Base-by-base conservation (phyloP, 1,284 basidiomycete genomes). In the Trichosporon ovoides region DNA sequence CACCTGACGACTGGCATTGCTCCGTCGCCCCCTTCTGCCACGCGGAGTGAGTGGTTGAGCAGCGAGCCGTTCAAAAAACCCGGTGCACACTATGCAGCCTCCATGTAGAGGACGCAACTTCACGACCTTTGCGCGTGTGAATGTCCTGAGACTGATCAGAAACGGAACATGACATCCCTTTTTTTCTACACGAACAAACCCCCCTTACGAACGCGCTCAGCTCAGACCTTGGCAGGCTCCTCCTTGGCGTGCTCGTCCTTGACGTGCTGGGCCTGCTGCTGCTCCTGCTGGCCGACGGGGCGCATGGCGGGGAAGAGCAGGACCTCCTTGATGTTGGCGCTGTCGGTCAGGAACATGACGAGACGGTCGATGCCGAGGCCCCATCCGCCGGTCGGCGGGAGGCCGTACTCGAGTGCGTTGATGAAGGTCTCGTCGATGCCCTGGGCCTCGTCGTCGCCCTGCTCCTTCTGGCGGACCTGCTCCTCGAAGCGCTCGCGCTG, bases 391-490 rank as follows among this genome's bases (percentile, higher is more conserved):
- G 95, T 98, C 0, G 96, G 95, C 5, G 96, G 93, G 7, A 98
- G 84, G 74, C 94, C 96, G 74, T 98, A 91, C 79, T 98, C 95
- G 66, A 98, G 85, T 2, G 91, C 89, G 73, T 94, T 87, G 56
- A 96, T 84, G 72, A 90, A 97, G 7, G 87, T 89, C 80, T 96
- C 92, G 69, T 99, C 96, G 60, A 98, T 85, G 34, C 89, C 93
- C 79, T 98, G 95, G 9, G 95, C 95, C 79, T 98, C 96, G 59
- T 98, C 96, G 72, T 98, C 95, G 61, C 95, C 95, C 61, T 87
- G 86, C 59, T 92, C 91, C 86, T 98, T 98, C 80, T 98, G 95
- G 69, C 85, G 83, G 57, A 84, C 82, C 83, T 94, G 91, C 79
- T 98, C 95, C 79, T 96, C 91, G 79, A 99, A 99, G 68, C 94